Base-by-base conservation (phyloP, 495 filamentous ascomycete species). In the Talaromyces trachyspermus region DNA sequence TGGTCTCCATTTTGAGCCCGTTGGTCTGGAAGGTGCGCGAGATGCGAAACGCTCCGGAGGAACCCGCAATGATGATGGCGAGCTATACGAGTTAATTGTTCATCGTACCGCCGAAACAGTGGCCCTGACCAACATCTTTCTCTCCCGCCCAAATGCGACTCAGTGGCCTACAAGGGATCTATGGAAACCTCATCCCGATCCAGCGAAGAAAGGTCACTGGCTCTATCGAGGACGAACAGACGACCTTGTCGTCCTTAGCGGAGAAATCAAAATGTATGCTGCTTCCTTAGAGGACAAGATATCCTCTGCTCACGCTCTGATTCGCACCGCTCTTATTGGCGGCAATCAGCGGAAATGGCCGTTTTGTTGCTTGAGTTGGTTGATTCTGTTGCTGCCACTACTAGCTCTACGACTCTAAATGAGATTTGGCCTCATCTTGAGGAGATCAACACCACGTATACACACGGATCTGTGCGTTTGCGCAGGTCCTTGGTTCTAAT, bases 241-340 rank as follows among this genome's bases (percentile, higher is more conserved):
- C 19, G 43, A 46, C n/a, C 27, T 46, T 14, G 43, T 46, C 15
- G 43, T 46, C 0, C 30, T 46, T 6, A 46, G 43, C 4, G 43
- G 43, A 20, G 43, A 46, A 33, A 46, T 46, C 25, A 46, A 46
- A 36, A 46, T 46, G 43, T 46, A 46, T 27, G 43, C 43, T 10
- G 25, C 26, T 22, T 9, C 24, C 18, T 3, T 46, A 14, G 43
- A 46, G 19, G 43, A 32, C 29, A 23, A 19, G 9, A 46, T 46
- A 2, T 2, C 37, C 20, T 46, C 43, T 1, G 18, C 25, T 4
- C 43, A 46, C 14, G 26, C 43, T 5, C 11, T 22, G 2, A 35
- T 46, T 3, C 43, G 43, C 26, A 32, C 17, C 24, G 43, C 43
- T 6, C 43, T 46, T 23, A n/a, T 46, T 23, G 43, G 43, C 8